Evolutionary conservation across 805 yeast species (phyloP).

Genomic region (Myxozyma vanderwaltii): DNA sequence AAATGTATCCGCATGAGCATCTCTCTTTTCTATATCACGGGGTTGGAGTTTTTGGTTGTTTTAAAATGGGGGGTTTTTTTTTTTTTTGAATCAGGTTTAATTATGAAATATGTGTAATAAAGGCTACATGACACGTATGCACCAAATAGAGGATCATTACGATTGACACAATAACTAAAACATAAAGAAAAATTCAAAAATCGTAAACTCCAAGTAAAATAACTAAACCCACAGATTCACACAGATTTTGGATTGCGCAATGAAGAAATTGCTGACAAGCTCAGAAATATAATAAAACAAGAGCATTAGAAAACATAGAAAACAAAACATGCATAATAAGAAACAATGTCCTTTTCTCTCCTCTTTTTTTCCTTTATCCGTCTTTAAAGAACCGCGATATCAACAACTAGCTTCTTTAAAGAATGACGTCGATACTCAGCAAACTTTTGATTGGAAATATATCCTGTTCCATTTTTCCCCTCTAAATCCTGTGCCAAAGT

Average conservation of each 20-base stretch:
- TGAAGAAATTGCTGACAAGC: no score
- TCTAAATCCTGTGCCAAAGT: not conserved
- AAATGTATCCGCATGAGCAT: no score
- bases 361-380: not conserved
- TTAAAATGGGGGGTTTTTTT: not conserved
- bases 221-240: conserved; percentile 4
- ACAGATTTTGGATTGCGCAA: not conserved
- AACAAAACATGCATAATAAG: not conserved
- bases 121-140: not conserved
- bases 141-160: not conserved
- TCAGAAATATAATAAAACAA: not conserved
- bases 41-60: not conserved
- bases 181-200: conserved; percentile 1
- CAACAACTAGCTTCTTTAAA: no score
- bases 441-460: not conserved
- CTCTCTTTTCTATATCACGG: not conserved
- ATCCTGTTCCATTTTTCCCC: not conserved
- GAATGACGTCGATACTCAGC: not conserved
- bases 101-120: no score
- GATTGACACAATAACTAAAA: not conserved
- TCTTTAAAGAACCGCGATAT: no score
- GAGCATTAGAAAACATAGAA: not conserved
- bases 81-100: not conserved
- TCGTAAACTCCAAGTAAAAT: conserved; percentile 4
- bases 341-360: no score